phyloP scores from a whole-genome alignment of 225 moss, liverwort and hornwort species.

The Polytrichum commune region DNA sequence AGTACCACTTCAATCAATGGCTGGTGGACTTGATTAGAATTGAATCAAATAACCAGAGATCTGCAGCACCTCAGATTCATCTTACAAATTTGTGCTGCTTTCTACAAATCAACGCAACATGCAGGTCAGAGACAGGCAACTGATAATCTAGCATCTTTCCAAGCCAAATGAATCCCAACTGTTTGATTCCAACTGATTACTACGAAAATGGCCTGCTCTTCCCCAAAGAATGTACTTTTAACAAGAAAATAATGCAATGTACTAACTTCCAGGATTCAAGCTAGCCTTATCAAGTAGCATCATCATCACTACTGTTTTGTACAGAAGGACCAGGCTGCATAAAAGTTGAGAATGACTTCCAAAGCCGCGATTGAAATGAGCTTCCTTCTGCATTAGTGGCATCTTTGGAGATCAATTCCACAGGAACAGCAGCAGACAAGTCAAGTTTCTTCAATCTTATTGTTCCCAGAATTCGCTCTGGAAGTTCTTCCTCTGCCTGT shows the following conservation, averaged over 20 bases:
- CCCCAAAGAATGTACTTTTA: constrained; percentile 20
- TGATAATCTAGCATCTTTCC: not conserved
- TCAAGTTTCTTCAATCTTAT: constrained; percentile 62
- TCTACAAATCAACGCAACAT: no score
- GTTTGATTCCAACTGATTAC: not conserved
- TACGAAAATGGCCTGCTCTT: not conserved
- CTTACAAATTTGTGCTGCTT: no score
- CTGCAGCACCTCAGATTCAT: no score
- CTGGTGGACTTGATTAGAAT: not conserved
- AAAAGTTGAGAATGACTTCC: constrained; percentile 65
- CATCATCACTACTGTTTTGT: constrained; percentile 37
- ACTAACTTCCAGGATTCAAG: constrained; percentile 7
- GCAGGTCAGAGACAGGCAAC: not conserved
- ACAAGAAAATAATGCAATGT: constrained; percentile 10
- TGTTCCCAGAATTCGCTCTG: constrained; percentile 71
- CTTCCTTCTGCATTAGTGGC: constrained; percentile 27
- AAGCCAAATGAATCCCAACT: not conserved
- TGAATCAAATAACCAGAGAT: not conserved
- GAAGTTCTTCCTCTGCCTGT: constrained; percentile 74
- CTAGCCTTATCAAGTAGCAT: constrained; percentile 19
- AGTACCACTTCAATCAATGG: not conserved
- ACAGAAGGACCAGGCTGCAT: constrained; percentile 38
- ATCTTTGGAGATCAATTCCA: constrained; percentile 41
- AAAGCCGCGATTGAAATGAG: constrained; percentile 57
- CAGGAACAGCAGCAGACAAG: constrained; percentile 51